phyloP scores from a whole-genome alignment of 176 grass and related monocot species.

The Phyllostachys edulis region DNA sequence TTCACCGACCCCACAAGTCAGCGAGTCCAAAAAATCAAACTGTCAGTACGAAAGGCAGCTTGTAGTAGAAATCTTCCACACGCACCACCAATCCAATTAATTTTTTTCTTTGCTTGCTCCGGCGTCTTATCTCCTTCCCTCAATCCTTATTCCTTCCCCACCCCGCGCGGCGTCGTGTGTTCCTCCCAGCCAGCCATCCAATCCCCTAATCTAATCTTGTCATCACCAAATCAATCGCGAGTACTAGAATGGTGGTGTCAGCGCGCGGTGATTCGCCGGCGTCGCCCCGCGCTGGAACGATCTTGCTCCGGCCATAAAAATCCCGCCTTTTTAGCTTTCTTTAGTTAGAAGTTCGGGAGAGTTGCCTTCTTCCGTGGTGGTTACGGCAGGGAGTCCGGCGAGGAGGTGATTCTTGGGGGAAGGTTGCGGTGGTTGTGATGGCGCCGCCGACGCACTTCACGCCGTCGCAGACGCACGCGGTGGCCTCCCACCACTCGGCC shows the following conservation, averaged over 20 bases:
- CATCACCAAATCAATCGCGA: constrained; percentile 31
- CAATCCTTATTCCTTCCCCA: not conserved
- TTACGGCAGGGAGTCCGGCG: not conserved
- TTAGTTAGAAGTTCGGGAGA: not conserved
- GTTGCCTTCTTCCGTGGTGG: not conserved
- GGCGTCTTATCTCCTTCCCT: constrained; percentile 47
- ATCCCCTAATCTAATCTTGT: constrained; percentile 30
- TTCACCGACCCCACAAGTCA: not conserved
- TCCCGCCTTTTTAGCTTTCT: not conserved
- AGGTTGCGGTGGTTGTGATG: constrained; percentile 36
- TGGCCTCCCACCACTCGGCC: constrained; percentile 40
- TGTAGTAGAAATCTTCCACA: not conserved
- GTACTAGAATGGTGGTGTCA: not conserved
- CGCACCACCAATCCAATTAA: constrained; percentile 6
- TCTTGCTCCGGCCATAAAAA: not conserved
- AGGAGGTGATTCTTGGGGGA: constrained; percentile 18
- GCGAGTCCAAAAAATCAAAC: accelerated
- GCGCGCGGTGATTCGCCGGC: not conserved
- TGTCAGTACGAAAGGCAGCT: not conserved
- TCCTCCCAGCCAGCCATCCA: constrained; percentile 25
- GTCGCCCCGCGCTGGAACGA: constrained; percentile 7
- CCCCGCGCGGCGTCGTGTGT: not conserved
- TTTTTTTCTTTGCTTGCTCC: constrained; percentile 16
- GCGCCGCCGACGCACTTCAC: constrained; percentile 76
- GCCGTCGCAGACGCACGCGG: constrained; percentile 55